Base-by-base conservation (phyloP, 1,139 yeast genomes). In the Zygosaccharomyces pseudobailii region DNA sequence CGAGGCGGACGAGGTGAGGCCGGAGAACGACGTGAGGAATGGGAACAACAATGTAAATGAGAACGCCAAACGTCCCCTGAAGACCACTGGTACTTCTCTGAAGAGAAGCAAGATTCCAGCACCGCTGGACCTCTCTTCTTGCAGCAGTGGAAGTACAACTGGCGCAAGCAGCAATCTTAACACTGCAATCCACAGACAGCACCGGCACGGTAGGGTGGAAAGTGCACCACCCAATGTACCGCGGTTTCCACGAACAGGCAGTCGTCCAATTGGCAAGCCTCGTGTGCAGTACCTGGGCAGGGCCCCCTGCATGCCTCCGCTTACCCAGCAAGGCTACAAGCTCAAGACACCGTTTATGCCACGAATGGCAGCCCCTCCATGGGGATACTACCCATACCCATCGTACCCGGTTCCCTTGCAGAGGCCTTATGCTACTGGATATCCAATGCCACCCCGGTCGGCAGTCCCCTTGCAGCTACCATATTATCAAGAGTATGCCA, bases 41-140 rank as follows among this genome's bases (percentile, higher is more conserved):
- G 45, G 33, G 23, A 45, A 40, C 19, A 42, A 40, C 45, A 42
- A 31, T 22, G 43, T 20, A 30, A 23, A 21, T 17, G 38, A 36
- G 24, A 36, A 32, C 17, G 41, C 25, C 10, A 36, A 40, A 31
- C 35, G 33, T n/a, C 33, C 33, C 19, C 33, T 30, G 6, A 30
- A 30, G 19, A 46, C 51, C 13, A 46, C 46, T 10, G 50, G 51
- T 19, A 55, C 54, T 28, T 55, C 59, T 8, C 40, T 56, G 35
- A 51, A 50, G 38, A 39, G 60, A 25, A 49, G 42, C 23, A 47
- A 48, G 22, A 47, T 56, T 13, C 60, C 60, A 3, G 51, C 54
- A n/a, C 59, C 60, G 13, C 46, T 56, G 19, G 47, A 37, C 36
- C 44, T 48, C 21, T 40, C 46, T 8, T 42, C 46, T 19, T 32